These are phyloP conservation scores for Cantharellus cinnabarinus DNA, from an alignment of 768 basidiomycete species.

Conservation along the genomic window DNA sequence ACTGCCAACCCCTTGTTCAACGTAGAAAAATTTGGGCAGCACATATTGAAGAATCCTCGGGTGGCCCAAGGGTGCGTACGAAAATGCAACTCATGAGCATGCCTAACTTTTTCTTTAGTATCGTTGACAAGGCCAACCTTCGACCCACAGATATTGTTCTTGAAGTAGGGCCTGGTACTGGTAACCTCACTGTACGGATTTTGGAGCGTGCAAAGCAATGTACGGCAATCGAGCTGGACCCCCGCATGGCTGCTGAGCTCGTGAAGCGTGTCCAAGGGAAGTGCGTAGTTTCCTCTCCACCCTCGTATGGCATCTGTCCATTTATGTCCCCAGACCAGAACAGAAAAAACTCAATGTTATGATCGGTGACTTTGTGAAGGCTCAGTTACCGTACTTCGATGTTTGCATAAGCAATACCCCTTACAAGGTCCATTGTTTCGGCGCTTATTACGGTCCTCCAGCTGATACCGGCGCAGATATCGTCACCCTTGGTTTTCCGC, in stretches of 20 bases:
- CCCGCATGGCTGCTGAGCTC: conserved; percentile 95
- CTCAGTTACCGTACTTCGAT: conserved; percentile 94
- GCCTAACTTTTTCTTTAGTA: conserved; percentile 6
- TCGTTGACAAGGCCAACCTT: conserved; percentile 50
- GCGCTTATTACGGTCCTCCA: not conserved
- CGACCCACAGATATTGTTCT: conserved; percentile 89
- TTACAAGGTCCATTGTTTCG: conserved; percentile 43
- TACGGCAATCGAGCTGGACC: conserved; percentile 93
- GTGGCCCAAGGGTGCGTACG: conserved; percentile 67
- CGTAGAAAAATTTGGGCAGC: conserved; percentile 88
- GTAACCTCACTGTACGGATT: conserved; percentile 86
- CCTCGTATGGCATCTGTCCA: not conserved
- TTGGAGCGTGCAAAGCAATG: conserved; percentile 83
- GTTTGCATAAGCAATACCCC: conserved; percentile 99
- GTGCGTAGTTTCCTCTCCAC: conserved; percentile 31
- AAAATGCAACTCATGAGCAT: not conserved
- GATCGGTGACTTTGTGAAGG: conserved; percentile 96
- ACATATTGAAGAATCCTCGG: conserved; percentile 87
- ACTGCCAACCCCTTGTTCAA: conserved; percentile 78
- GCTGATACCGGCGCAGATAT: conserved; percentile 32
- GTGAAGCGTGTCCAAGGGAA: conserved; percentile 95
- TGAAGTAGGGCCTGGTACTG: conserved; percentile 95
- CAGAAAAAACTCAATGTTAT: conserved; percentile 89
- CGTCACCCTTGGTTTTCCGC: conserved; percentile 91
- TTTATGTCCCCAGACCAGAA: conserved; percentile 43